Evolutionary conservation across 768 basidiomycete genomes (phyloP).

Genomic region (Tephrocybe sp.): DNA sequence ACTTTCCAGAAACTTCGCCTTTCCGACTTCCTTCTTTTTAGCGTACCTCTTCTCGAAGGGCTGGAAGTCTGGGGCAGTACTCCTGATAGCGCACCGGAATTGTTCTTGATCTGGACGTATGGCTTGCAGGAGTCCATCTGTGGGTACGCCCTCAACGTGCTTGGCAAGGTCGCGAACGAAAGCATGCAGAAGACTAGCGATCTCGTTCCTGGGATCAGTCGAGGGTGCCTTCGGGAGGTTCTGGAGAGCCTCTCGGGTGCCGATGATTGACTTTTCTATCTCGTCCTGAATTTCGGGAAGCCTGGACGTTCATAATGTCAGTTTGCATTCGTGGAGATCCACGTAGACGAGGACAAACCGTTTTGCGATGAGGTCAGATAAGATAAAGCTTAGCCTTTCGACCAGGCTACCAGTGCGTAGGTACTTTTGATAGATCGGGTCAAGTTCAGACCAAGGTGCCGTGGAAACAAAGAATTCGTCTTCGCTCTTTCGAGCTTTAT

Average conservation of each 20-base stretch:
- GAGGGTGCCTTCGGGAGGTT: constrained; percentile 54
- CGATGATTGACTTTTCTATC: constrained; percentile 43
- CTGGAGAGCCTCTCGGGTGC: constrained; percentile 31
- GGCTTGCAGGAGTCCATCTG: constrained; percentile 53
- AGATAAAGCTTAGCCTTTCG: constrained; percentile 53
- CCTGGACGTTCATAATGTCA: constrained; percentile 29
- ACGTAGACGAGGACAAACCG: constrained; percentile 36
- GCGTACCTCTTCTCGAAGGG: constrained; percentile 38
- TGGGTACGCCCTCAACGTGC: constrained; percentile 54
- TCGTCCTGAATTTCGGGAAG: constrained; percentile 65
- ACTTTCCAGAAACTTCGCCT: constrained; percentile 34
- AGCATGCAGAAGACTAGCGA: constrained; percentile 43
- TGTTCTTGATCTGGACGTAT: constrained; percentile 48
- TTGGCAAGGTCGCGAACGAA: constrained; percentile 47
- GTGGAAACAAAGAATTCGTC: constrained; percentile 53
- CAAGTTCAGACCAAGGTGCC: constrained; percentile 56
- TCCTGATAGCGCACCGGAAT: constrained; percentile 49
- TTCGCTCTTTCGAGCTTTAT: constrained; percentile 57
- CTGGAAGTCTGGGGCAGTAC: constrained; percentile 58
- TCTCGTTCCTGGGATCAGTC: constrained; percentile 54
- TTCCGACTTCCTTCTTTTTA: constrained; percentile 14
- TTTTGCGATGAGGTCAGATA: constrained; percentile 64
- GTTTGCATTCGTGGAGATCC: neutral
- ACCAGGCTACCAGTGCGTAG: constrained; percentile 59
- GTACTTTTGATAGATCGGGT: constrained; percentile 46